Evolutionary conservation across 2,329 filamentous ascomycete species (phyloP).

Genomic region (Colletotrichum sojae): DNA sequence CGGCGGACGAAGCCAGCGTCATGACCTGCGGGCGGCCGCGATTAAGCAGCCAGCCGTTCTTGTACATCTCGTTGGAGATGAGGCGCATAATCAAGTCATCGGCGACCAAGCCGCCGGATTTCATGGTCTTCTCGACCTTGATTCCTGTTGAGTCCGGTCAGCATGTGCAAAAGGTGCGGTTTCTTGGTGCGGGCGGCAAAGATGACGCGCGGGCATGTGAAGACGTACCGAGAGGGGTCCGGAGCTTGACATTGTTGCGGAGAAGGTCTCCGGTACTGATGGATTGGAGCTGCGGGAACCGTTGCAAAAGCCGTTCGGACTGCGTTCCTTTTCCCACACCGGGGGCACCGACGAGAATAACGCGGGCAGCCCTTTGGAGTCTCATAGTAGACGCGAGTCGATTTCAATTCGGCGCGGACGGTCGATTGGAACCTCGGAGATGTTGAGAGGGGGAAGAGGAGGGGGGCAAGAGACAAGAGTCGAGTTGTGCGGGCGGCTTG

Average conservation of each 20-base stretch:
- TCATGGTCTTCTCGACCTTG: constrained; percentile 91
- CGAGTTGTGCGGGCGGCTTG: constrained; percentile 9
- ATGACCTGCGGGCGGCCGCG: constrained; percentile 62
- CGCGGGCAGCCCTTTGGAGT: constrained; percentile 85
- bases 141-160: constrained; percentile 72
- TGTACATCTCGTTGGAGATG: constrained; percentile 89
- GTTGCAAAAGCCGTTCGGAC: constrained; percentile 86
- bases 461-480: constrained; percentile 5
- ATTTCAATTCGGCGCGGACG: constrained; percentile 24
- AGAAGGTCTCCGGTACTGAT: constrained; percentile 96
- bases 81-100: constrained; percentile 93
- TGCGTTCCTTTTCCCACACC: constrained; percentile 98
- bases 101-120: constrained; percentile 88
- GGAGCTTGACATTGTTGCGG: constrained; percentile 90
- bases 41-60: constrained; percentile 82
- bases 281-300: constrained; percentile 89
- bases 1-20: constrained; percentile 62
- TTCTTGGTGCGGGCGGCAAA: background rate
- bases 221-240: constrained; percentile 83
- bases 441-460: background rate
- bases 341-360: constrained; percentile 96
- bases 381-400: constrained; percentile 61
- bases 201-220: constrained; percentile 7
- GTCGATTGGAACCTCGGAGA: constrained; percentile 24
- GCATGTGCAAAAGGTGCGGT: background rate